Evolutionary conservation across 345 rosid species (phyloP).

Genomic region (Arabidopsis thaliana): TAIR10.1 NC_003074.8:441001-441500

Average conservation of each 20-base stretch:
- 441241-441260: constrained; percentile 90
- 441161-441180: constrained; percentile 85
- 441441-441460: constrained; percentile 96
- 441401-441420: constrained; percentile 68
- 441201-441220: constrained; percentile 85
- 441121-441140: constrained; percentile 22
- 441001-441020: constrained; percentile 65
- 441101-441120: constrained; percentile 11
- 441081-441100: constrained; percentile 14
- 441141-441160: constrained; percentile 51
- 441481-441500: constrained; percentile 90
- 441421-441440: constrained; percentile 96
- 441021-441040: constrained; percentile 22
- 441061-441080: constrained; percentile 13
- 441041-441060: constrained; percentile 4
- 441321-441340: constrained; percentile 79
- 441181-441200: constrained; percentile 95
- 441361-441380: constrained; percentile 84
- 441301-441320: constrained; percentile 95
- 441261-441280: constrained; percentile 89
- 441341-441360: constrained; percentile 84
- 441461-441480: constrained; percentile 92
- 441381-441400: constrained; percentile 63
- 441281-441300: constrained; percentile 95
- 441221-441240: constrained; percentile 95